phyloP scores from a whole-genome alignment of 2,329 filamentous ascomycete species.

The Phyllosticta capitalensis region DNA sequence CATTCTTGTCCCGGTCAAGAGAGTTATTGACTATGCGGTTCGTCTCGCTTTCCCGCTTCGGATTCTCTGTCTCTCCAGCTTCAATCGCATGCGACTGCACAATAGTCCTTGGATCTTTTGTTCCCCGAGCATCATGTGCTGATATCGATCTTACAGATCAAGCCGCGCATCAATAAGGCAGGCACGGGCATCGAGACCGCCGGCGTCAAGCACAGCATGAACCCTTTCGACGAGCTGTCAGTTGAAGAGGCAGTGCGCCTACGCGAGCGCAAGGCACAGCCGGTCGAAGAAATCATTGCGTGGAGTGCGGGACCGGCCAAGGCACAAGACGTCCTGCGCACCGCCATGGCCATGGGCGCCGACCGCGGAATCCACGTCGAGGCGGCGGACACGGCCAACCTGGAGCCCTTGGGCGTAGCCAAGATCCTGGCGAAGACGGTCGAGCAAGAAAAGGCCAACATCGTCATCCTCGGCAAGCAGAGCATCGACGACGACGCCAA shows the following conservation, averaged over 20 bases:
- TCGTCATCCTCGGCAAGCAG: constrained; percentile 94
- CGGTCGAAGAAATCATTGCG: constrained; percentile 84
- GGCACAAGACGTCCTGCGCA: constrained; percentile 78
- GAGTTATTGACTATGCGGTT: constrained; percentile 51
- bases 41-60: constrained; percentile 12
- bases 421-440: constrained; percentile 77
- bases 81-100: not conserved
- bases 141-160: constrained; percentile 44
- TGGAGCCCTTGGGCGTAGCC: constrained; percentile 86
- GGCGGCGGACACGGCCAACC: constrained; percentile 43
- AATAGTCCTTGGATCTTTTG: not conserved
- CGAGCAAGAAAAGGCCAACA: constrained; percentile 74
- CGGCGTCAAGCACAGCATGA: constrained; percentile 95
- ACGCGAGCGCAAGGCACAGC: constrained; percentile 65
- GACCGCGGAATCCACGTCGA: constrained; percentile 79
- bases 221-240: constrained; percentile 97
- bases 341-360: constrained; percentile 97
- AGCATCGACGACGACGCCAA: constrained; percentile 93
- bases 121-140: not conserved
- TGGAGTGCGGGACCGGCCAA: constrained; percentile 84
- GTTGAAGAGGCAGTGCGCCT: constrained; percentile 93
- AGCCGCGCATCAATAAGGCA: constrained; percentile 60
- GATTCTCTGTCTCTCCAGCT: not conserved
- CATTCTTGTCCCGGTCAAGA: constrained; percentile 48
- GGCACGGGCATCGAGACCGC: constrained; percentile 83